Evolutionary conservation across 495 filamentous ascomycete species (phyloP), one percentile per base, ranked within the genome.

Genomic region (Xylaria castorea): DNA sequence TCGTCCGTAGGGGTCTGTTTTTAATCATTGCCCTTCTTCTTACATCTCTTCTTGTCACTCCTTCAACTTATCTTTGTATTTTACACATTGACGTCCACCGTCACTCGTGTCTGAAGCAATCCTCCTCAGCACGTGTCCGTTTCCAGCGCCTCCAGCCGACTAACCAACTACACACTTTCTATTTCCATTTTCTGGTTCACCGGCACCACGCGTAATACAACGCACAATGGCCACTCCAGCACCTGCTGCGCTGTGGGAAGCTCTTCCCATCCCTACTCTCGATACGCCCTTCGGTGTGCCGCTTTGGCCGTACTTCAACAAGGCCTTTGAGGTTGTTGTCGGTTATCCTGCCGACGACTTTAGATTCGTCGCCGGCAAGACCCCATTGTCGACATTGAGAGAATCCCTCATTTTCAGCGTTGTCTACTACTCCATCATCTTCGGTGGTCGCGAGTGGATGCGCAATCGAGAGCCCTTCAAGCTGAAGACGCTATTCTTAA

Each of bases 291-390:
- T 99, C 80, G 96, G 95, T 79, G 86, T 98, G 72, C 85, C 92
- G 55, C 83, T 98, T 83, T 99, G 96, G 96, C 95, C 96, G 71
- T 89, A 96, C 83, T 99, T 98, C 88, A 91, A 91, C 84, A 90
- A 93, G 83, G 90, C 87, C 77, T 98, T 91, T 83, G 89, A 91
- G 80, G 78, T 81, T 46, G 88, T 93, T 60, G 87, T 86, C 67
- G 95, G 95, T 73, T 92, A 90, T 79, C 86, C 89, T 65, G 89
- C 92, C 64, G 87, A 92, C 62, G 89, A 93, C 71, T 92, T 94
- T 79, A 82, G 84, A 65, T 93, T 94, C 83, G 81, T 85, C 72
- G 83, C 88, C n/a, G 90, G 89, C 73, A 80, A 82, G 71, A 93
- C 90, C 36, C 91, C 91, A 70, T 88, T 94, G 85, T 91, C 91